Base-by-base conservation (phyloP, 495 filamentous ascomycete genomes). In the Cryomyces minteri region DNA sequence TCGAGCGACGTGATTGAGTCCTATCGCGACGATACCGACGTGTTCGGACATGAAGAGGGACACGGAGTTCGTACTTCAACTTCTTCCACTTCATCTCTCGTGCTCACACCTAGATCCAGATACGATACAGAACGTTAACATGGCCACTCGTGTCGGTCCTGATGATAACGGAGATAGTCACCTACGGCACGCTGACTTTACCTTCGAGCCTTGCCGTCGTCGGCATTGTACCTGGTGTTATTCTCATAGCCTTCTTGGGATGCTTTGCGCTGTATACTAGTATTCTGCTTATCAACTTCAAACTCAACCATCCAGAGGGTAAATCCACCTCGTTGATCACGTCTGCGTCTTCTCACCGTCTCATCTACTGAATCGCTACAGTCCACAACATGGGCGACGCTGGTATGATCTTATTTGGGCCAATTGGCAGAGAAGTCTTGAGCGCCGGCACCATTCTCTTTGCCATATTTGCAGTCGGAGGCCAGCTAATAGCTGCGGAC, bases 111-210 rank as follows among this genome's bases (percentile, higher is more conserved):
- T 25, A 25, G 18, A 25, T 43, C 18, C 39, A 71, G 47, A 75
- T 76, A 48, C 61, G 69, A 50, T 77, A 73, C 58, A 74, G 72
- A 56, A 76, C 72, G 0, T 57, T 76, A 39, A 66, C 60, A 18
- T 77, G 73, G 73, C 58, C 58, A 39, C 60, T 69, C 43, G 68
- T 70, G 10, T 65, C 68, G 5, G 62, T 72, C 25, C 50, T 79
- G 31, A 77, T 79, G 73, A 73, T 79, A 33, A 72, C 74, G 1
- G 74, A 79, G 54, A 75, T 72, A 29, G 68, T 79, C 14, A 70
- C 64, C 38, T 69, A 74, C 41, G 74, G 74, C 39, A 75, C 77
- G 60, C 65, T 79, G 5, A 72, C 67, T 7, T 54, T 77, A 14
- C 74, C 74, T 0, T 71, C 58, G 55, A 72, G 30, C 62, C 68